Percentiles rank a stretch among this genome's conserved stretches.
Evolutionary conservation across 352 stramenopile species (phyloP).

Genomic region (Globisporangium yorkense): DNA sequence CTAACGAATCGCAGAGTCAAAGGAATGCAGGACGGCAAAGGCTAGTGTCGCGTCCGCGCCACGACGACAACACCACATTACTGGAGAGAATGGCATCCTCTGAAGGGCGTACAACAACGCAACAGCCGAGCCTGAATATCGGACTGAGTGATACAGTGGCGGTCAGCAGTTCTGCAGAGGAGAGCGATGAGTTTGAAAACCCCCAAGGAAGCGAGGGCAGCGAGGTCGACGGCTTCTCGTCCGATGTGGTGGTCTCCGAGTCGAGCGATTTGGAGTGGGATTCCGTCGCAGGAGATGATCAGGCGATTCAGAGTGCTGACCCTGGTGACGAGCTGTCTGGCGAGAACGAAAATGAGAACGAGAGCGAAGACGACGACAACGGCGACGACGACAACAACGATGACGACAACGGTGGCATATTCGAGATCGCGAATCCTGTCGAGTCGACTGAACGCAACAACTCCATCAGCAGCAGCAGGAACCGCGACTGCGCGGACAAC

Average conservation of each 20-base stretch:
- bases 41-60: not conserved
- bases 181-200: not conserved
- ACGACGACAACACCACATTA: not conserved
- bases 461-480: no score
- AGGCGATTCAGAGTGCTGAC: not conserved
- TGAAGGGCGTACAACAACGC: no score
- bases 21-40: not conserved
- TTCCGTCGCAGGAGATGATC: not conserved
- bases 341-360: no score
- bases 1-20: not conserved
- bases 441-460: no score
- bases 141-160: not conserved
- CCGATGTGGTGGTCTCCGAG: not conserved
- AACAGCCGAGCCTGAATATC: not conserved
- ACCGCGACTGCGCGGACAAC: no score
- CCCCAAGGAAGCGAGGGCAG: not conserved
- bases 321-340: not conserved
- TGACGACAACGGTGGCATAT: no score
- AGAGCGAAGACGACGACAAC: not conserved
- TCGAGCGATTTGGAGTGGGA: not conserved
- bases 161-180: not conserved
- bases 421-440: no score
- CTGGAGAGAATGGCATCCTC: not conserved
- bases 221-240: not conserved
- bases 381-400: not conserved